Base-by-base conservation (phyloP, 768 basidiomycete species). In the Russula brevipes region DNA sequence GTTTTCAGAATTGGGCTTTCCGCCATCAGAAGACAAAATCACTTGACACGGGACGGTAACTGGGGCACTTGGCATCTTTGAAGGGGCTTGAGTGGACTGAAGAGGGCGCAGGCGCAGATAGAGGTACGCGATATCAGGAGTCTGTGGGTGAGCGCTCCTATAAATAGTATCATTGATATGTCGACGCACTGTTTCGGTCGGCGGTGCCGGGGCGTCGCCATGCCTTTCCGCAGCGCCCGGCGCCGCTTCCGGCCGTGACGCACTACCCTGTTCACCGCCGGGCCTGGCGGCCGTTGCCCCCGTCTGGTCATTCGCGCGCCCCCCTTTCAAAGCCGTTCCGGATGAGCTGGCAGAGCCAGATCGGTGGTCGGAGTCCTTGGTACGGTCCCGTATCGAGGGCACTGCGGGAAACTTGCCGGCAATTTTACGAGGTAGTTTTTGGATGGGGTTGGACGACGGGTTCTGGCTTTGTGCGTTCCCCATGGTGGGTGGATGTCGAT, bases 41-140 rank as follows among this genome's bases (percentile, higher is more conserved):
- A 80, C 80, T 76, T 81, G 80, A 69, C 80, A 81, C 16, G 80
- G 79, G 30, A 81, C 79, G 16, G 77, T 79, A 39, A 73, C 57
- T 24, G 76, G 64, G 45, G 72, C 70, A 56, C 72, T 54, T 6
- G 75, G 59, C 76, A 76, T 76, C 44, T 41, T 44, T 44, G 24
- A 11, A 4, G 42, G 46, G 12, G 57, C 39, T 35, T 66, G 53
- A 24, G 30, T 19, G 16, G 66, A 41, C 51, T 60, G 33, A 3
- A 45, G 5, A 12, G 42, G 10, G 31, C n/a, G 4, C 12, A 33
- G 31, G 19, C 19, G 41, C 10, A n/a, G 4, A 6, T 9, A 8
- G 5, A n/a, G 17, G 16, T 0, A n/a, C 9, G 42, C 12, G 24
- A 31, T 54, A 42, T 54, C 53, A 36, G 31, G 17, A 38, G 52